A percentile compares a stretch with the other conserved stretches of the same genome.
Conservation (phyloP, 2,329 filamentous ascomycete species). For the Ophiostoma populinum region DNA sequence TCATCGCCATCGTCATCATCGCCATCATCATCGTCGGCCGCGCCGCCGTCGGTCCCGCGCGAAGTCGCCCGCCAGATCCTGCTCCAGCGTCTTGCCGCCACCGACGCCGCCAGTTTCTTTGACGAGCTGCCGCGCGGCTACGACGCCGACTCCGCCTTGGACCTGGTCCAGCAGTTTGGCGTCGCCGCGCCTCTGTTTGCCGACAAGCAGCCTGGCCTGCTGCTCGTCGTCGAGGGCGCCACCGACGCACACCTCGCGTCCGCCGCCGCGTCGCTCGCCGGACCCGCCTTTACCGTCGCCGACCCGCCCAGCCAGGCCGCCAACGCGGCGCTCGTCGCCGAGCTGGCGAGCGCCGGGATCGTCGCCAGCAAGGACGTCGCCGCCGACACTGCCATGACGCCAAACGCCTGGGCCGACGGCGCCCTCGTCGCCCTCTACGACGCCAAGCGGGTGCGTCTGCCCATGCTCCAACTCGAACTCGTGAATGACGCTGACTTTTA, state of each 20-base stretch:
- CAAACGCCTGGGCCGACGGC: conserved; percentile 23
- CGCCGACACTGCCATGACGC: conserved; percentile 24
- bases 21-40: conserved; percentile 6
- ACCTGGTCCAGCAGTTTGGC: conserved; percentile 43
- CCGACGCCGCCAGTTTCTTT: conserved; percentile 29
- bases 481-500: too few species aligned
- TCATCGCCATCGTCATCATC: conserved; percentile 9
- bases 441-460: conserved; percentile 23
- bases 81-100: conserved; percentile 35
- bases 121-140: conserved; percentile 26
- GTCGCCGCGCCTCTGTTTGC: conserved; percentile 35
- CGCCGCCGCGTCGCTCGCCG: conserved; percentile 22
- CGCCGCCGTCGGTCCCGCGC: conserved; percentile 28
- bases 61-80: conserved; percentile 40
- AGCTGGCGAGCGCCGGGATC: conserved; percentile 22
- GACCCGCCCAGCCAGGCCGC: conserved; percentile 26
- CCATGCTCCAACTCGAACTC: too few species aligned
- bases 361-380: conserved; percentile 9
- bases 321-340: conserved; percentile 25
- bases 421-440: conserved; percentile 28
- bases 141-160: conserved; percentile 31
- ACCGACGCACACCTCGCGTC: conserved; percentile 24
- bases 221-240: conserved; percentile 42
- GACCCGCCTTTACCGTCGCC: conserved; percentile 31
- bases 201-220: conserved; percentile 32